These are phyloP conservation scores for Rhynchospora breviuscula DNA, from an alignment of 176 grass and related monocot genomes.

Conservation along the genomic window DNA sequence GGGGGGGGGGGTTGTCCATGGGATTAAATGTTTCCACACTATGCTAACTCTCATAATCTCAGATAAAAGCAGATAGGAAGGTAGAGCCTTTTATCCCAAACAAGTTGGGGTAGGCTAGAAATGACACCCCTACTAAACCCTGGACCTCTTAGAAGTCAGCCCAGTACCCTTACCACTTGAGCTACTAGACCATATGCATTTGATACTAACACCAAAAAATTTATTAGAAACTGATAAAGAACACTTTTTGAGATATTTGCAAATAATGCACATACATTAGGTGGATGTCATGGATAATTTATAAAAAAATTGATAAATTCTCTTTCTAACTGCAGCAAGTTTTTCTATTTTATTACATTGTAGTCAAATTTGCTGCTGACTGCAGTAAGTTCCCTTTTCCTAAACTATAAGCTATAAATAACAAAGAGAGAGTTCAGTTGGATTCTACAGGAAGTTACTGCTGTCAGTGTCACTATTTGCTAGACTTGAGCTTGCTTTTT, in stretches of 20 bases:
- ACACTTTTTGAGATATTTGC: background rate
- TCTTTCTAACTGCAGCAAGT: background rate
- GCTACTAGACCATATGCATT: background rate
- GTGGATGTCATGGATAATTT: background rate
- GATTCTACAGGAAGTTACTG: background rate
- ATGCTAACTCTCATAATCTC: background rate
- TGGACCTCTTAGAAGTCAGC: too few relatives aligned
- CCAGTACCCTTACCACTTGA: too few relatives aligned
- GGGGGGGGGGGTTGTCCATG: background rate
- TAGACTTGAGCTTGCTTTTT: background rate
- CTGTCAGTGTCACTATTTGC: background rate
- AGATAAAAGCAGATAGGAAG: slow-evolving; percentile 5
- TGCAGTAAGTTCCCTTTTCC: background rate
- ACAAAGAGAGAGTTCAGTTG: background rate
- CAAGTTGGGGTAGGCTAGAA: too few relatives aligned
- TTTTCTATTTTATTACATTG: background rate
- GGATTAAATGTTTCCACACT: background rate
- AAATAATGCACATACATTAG: background rate
- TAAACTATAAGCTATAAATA: background rate
- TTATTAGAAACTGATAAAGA: background rate
- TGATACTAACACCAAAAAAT: background rate
- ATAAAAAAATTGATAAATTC: background rate
- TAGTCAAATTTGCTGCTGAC: background rate
- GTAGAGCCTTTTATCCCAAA: too few relatives aligned
- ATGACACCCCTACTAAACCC: too few relatives aligned